Evolutionary conservation across 83 land plant species (phyloP).

Genomic region (Larix sibirica): DNA sequence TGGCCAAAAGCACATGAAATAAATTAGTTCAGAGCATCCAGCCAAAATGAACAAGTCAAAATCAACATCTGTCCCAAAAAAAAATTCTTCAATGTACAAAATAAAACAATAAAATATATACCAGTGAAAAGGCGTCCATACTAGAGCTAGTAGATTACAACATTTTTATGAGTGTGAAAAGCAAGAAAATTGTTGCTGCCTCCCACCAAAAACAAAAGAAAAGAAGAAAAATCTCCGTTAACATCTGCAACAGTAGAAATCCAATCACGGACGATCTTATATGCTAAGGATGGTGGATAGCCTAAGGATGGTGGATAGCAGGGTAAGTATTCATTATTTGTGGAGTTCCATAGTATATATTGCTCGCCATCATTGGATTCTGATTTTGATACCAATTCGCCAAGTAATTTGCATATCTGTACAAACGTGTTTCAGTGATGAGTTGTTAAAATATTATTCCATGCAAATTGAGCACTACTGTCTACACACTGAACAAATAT

Average conservation of each 20-base stretch:
- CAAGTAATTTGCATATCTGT: slow-evolving; percentile 13
- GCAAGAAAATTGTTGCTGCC: not conserved
- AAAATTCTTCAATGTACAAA: slow-evolving; percentile 10
- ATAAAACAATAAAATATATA: slow-evolving; percentile 10
- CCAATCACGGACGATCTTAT: slow-evolving; percentile 3
- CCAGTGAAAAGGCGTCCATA: slow-evolving; percentile 7
- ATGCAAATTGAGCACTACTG: not conserved
- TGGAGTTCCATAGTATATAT: slow-evolving; percentile 3
- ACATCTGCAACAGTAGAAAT: slow-evolving; percentile 11
- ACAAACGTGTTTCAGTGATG: not conserved
- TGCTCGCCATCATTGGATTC: slow-evolving; percentile 14
- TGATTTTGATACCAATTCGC: slow-evolving; percentile 15
- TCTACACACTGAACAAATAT: not conserved
- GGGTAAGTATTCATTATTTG: slow-evolving; percentile 13
- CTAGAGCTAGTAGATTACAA: slow-evolving; percentile 12
- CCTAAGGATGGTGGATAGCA: slow-evolving; percentile 7
- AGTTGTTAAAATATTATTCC: not conserved
- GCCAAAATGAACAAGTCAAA: slow-evolving; percentile 10
- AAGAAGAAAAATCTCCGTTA: slow-evolving; percentile 3
- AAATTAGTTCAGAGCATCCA: slow-evolving; percentile 5
- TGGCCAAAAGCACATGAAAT: slow-evolving; percentile 7
- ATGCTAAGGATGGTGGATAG: slow-evolving; percentile 8
- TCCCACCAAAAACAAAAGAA: not conserved
- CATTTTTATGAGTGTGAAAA: slow-evolving; percentile 8
- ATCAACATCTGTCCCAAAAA: slow-evolving; percentile 14